Base-by-base conservation (phyloP, 129 eudicot genomes). In the Centaurea solstitialis region DNA sequence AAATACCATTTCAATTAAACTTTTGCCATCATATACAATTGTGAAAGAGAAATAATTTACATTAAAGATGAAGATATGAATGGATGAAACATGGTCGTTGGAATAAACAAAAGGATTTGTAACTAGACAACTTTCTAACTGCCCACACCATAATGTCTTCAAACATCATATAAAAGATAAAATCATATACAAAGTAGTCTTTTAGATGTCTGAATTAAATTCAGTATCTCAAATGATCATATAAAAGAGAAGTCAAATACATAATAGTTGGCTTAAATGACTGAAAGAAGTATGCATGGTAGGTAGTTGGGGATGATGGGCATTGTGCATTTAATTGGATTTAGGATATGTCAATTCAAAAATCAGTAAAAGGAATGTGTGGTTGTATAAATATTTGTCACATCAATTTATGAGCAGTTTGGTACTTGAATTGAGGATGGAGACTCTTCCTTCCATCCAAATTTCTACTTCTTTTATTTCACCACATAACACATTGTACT, bases 381-480 rank as follows among this genome's bases (percentile, higher is more conserved):
- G 85, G 79, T 67, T 50, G 85, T 75, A 6, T 43, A 13, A 47
- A 47, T 6, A 68, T 75, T 68, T 82, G 81, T 82, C 85, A 82
- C 65, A 75, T 81, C 76, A 75, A 40, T 50, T 53, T 68, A 35
- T 68, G 76, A 4, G 68, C 71, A 15, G 21, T 50, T 15, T 26
- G 50, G 85, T 82, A 75, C 81, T 75, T 53, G 15, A 35, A 75
- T 75, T 53, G 15, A 38, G 80, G 85, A 81, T 75, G 61, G 17
- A 75, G 85, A 76, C 72, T 75, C 11, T 47, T 68, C 85, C 80
- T 68, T 68, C 70, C 79, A 81, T 81, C 76, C 26, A 68, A 17
- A 75, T 81, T 47, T 47, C 41, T 39, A 12, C 38, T 38, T 47
- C 61, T 12, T 15, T 12, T 13, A 13, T 15, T 12, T 47, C 61